Conservation (phyloP, 495 filamentous ascomycete genomes). For the Annulohypoxylon moriforme region DNA sequence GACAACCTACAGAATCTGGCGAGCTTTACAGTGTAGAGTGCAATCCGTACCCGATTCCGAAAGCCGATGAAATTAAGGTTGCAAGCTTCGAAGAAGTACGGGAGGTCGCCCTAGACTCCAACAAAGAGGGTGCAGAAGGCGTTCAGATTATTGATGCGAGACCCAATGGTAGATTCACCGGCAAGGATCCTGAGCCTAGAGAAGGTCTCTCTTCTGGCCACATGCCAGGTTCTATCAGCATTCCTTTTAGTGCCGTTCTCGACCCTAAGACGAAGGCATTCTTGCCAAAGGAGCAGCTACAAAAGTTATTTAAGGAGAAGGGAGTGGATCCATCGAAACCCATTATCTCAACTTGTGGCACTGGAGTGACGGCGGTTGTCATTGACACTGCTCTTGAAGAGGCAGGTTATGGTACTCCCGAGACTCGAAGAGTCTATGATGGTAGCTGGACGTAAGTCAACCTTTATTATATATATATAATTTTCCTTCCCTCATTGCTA, state of each 20-base stretch:
- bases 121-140: conserved; percentile 81
- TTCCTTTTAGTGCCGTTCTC: conserved; percentile 83
- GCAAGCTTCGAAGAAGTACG: conserved; percentile 80
- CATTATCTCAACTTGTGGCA: conserved; percentile 91
- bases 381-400: conserved; percentile 87
- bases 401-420: conserved; percentile 76
- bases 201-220: conserved; percentile 90
- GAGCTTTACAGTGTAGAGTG: conserved; percentile 71
- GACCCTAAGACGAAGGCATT: conserved; percentile 85
- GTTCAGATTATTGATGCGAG: conserved; percentile 93
- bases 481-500: conserved; percentile 20
- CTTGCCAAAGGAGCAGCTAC: conserved; percentile 75
- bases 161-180: conserved; percentile 80
- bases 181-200: conserved; percentile 87
- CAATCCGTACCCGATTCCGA: conserved; percentile 65
- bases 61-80: conserved; percentile 61
- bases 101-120: conserved; percentile 75
- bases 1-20: conserved; percentile 81
- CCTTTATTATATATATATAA: background rate
- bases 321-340: conserved; percentile 84
- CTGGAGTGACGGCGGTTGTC: conserved; percentile 93
- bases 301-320: conserved; percentile 77
- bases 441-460: conserved; percentile 95
- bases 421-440: conserved; percentile 85
- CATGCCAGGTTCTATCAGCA: conserved; percentile 85